Conservation (phyloP, 805 yeast genomes). For the Sungouiella thailandica region DNA sequence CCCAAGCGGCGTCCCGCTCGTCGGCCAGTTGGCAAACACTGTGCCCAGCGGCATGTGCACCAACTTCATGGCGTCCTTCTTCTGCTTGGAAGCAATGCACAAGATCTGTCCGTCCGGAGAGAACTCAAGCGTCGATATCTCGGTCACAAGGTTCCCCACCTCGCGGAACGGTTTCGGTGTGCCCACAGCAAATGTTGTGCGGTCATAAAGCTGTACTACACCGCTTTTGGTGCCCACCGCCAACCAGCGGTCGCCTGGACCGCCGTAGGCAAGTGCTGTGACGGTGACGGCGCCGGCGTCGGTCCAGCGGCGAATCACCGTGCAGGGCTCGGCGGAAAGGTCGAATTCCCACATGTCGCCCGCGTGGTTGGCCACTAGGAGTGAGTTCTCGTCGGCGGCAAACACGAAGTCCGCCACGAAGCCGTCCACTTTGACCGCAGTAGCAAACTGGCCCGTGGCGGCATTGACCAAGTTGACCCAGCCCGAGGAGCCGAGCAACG, state of each 20-base stretch:
- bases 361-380: slow-evolving; percentile 57
- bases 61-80: slow-evolving; percentile 78
- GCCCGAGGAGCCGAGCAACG: slow-evolving; percentile 79
- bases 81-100: slow-evolving; percentile 78
- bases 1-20: slow-evolving; percentile 95
- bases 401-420: slow-evolving; percentile 77
- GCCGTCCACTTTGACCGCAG: slow-evolving; percentile 88
- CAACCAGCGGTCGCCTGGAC: slow-evolving; percentile 65
- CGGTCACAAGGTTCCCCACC: slow-evolving; percentile 75
- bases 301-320: slow-evolving; percentile 63
- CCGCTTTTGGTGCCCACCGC: slow-evolving; percentile 91
- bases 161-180: slow-evolving; percentile 51
- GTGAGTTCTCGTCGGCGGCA: slow-evolving; percentile 39
- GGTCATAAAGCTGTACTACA: slow-evolving; percentile 81
- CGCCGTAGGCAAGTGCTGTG: slow-evolving; percentile 72
- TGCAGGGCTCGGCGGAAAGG: slow-evolving; percentile 10
- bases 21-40: slow-evolving; percentile 95
- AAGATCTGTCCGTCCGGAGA: slow-evolving; percentile 86
- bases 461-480: slow-evolving; percentile 84
- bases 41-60: slow-evolving; percentile 85
- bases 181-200: slow-evolving; percentile 20
- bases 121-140: slow-evolving; percentile 69
- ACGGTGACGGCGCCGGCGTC: slow-evolving; percentile 85
- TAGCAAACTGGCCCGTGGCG: slow-evolving; percentile 76
- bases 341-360: slow-evolving; percentile 91